Evolutionary conservation across 1,284 basidiomycete genomes (phyloP), one percentile per base, ranked within the genome.

Genomic region (Rhizopogon hawkerae): DNA sequence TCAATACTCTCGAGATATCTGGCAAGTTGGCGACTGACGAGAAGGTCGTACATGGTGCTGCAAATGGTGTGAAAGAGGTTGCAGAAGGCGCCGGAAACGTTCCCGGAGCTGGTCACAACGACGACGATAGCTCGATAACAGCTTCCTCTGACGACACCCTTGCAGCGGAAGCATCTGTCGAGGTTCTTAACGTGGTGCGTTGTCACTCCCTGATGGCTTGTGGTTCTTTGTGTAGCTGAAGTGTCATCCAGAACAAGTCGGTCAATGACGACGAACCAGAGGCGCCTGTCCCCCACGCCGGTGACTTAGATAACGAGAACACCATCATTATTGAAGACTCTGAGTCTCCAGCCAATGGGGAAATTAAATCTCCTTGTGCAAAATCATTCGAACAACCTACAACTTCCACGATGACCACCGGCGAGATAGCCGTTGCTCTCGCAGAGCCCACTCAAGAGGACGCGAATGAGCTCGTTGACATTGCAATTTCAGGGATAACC

Each of bases 271-370:
- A 18, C 13, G 45, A 21, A 2, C 14, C 35, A 35, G 24, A 38
- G 49, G 11, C 29, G 14, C 29, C 23, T 26, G 9, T 14, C 23
- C 13, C 34, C 13, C 26, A 37, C 6, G 4, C 48, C 6, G 4
- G 16, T 16, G 21, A 8, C n/a, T 50, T 21, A 35, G 48, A 51
- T 38, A 50, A 51, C 13, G 49, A 50, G 8, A 42, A 51, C 5
- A 9, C 11, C 4, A 18, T 26, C 29, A 14, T 38, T 16, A 24
- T 35, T 13, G 6, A 38, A 24, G 35, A 38, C 43, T 23, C n/a
- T 18, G 43, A 31, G 5, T 29, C 33, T 34, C 29, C 29, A 5
- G 10, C 33, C 16, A 34, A 13, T 8, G 48, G 16, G 13, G 3
- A 33, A 18, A 21, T 13, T 26, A 35, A 43, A 13, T 21, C 24